Evolutionary conservation across 352 stramenopile genomes (phyloP).

Genomic region (Globisporangium spinosum): DNA sequence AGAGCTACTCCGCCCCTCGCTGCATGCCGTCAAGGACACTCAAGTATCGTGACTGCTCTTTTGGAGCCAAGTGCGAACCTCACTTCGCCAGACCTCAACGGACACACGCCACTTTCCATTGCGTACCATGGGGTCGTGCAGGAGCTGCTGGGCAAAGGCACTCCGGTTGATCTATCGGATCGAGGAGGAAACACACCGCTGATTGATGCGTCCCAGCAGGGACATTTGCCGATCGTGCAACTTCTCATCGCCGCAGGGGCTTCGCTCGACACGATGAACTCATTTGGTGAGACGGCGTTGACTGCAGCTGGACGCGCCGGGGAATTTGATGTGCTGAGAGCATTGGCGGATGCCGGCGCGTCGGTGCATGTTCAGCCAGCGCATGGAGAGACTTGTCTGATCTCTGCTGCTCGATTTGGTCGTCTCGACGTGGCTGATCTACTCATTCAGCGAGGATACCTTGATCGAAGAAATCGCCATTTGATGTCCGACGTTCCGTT

Average conservation of each 20-base stretch:
- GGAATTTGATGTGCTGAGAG: conserved; percentile 2
- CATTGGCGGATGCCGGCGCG: background rate
- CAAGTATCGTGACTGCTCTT: background rate
- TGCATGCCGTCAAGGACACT: background rate
- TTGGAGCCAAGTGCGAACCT: background rate
- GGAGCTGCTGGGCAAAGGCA: background rate
- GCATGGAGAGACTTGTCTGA: conserved; percentile 4
- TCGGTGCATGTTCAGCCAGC: background rate
- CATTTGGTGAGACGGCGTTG: background rate
- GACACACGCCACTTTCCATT: background rate
- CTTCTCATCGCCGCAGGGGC: background rate
- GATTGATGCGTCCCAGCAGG: background rate
- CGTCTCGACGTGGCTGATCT: background rate
- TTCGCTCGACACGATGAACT: background rate
- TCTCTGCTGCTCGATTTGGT: conserved; percentile 3
- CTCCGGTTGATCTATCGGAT: background rate
- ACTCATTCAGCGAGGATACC: background rate
- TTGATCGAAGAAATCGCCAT: background rate
- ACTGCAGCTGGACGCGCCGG: background rate
- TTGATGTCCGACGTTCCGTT: background rate
- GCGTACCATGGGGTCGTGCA: background rate
- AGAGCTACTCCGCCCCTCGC: background rate
- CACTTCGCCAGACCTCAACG: background rate
- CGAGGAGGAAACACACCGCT: background rate
- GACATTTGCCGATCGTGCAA: background rate